These are phyloP conservation scores for Hyparrhenia diplandra DNA, from an alignment of 176 grass and related monocot species.

Conservation along the genomic window DNA sequence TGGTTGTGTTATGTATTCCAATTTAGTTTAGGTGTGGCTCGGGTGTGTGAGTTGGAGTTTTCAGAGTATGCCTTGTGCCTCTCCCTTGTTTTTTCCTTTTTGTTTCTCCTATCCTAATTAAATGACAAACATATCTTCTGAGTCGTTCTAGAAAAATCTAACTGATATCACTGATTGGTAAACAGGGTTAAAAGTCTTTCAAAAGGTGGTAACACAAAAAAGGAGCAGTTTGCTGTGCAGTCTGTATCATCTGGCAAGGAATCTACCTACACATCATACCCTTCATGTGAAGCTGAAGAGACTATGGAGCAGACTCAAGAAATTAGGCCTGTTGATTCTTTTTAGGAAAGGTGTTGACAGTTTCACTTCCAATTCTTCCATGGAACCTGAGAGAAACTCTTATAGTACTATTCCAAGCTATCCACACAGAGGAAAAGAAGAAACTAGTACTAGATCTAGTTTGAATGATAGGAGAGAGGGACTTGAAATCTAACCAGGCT, in stretches of 20 bases:
- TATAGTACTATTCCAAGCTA: conserved; percentile 67
- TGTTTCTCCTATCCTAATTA: background rate
- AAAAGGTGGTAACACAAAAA: conserved; percentile 79
- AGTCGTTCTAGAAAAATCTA: background rate
- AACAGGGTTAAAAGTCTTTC: conserved; percentile 99
- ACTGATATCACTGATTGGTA: conserved; percentile 11
- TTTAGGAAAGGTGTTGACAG: conserved; percentile 48
- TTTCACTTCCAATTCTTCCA: conserved; percentile 52
- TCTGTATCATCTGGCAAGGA: conserved; percentile 53
- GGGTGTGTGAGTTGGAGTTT: background rate
- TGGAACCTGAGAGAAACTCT: conserved; percentile 71
- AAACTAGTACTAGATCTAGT: conserved; percentile 38
- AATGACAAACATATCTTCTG: background rate
- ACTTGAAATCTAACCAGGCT: conserved; percentile 37
- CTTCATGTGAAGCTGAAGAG: conserved; percentile 53
- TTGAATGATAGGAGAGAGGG: conserved; percentile 63
- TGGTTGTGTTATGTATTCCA: background rate
- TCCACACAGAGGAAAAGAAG: conserved; percentile 36
- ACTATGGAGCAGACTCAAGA: conserved; percentile 47
- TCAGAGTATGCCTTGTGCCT: background rate
- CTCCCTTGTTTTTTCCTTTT: background rate
- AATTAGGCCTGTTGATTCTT: conserved; percentile 41
- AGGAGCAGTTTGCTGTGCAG: conserved; percentile 51
- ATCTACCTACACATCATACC: conserved; percentile 31
- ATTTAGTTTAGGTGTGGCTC: background rate